Evolutionary conservation across 2,329 filamentous ascomycete species (phyloP), one percentile per base, ranked within the genome.

Genomic region (Achaetomium macrosporum): DNA sequence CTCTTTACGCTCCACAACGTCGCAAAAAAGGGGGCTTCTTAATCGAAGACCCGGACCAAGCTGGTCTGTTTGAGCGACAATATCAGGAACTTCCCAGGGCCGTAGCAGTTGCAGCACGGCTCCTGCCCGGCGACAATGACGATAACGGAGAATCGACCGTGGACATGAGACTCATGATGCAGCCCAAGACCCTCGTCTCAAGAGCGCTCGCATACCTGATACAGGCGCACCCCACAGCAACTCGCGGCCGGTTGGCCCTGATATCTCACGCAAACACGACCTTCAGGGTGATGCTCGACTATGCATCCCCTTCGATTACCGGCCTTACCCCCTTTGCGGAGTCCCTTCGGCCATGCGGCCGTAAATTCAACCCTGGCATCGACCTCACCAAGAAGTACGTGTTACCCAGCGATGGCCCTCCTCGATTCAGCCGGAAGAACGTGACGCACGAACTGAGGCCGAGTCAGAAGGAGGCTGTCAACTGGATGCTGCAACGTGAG

Each of bases 401-500:
- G 13, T 13, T 33, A 20, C 45, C 45, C 1, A 8, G 7, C 20
- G 12, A 12, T 5, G 31, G 5, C 3, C 48, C 48, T 19, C 48
- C 51, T 12, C 51, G 51, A 2, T 54, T 57, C 48, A 6, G 9
- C 39, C 44, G 33, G 16, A 30, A 11, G 13, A 6, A 7, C 1
- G 37, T 31, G 11, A 10, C 29, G 16, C n/a, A 42, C 12, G 11
- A 30, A 15, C 42, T 57, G n/a, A 41, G 52, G 36, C 1, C 33
- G 0, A 57, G 58, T 3, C 69, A 71, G 47, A 29, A 41, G 15
- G 46, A 57, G 17, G 68, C 68, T 1, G 60, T 71, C 20, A 25
- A 44, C 4, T 68, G 66, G 65, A 69, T 69, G 65, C 7, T 68
- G 7, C 25, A 31, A 1, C 61, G 61, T 9, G 69, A 71, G 47